Evolutionary conservation across 768 basidiomycete species (phyloP).

Genomic region (Hygrocybe coccinea): DNA sequence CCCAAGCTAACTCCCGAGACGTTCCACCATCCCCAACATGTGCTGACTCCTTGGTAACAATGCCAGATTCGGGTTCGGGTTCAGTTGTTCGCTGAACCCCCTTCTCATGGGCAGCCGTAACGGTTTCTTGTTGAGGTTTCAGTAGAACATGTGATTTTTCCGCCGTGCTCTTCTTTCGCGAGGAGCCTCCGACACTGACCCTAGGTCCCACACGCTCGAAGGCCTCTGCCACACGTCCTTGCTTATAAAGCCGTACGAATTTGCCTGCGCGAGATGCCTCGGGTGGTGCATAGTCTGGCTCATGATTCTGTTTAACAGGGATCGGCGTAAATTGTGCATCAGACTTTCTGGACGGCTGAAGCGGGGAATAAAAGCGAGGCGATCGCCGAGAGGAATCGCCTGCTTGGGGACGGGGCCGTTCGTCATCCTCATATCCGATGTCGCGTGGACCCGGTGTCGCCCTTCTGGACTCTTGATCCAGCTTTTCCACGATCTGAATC

Average conservation of each 20-base stretch:
- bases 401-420: background rate
- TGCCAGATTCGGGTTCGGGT: background rate
- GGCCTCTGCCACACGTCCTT: slow-evolving; percentile 35
- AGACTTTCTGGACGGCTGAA: slow-evolving; percentile 1
- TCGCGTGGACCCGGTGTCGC: too few relatives aligned
- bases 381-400: background rate
- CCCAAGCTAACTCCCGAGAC: background rate
- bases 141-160: background rate
- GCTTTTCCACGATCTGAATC: slow-evolving; percentile 13
- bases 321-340: slow-evolving; percentile 21
- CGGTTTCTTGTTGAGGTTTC: too few relatives aligned
- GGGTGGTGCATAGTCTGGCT: slow-evolving; percentile 29
- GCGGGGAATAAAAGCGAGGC: background rate
- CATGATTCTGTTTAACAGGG: slow-evolving; percentile 14
- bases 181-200: slow-evolving; percentile 20
- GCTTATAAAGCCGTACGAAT: slow-evolving; percentile 29
- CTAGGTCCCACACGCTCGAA: slow-evolving; percentile 31
- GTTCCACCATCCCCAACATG: slow-evolving; percentile 4
- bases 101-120: background rate
- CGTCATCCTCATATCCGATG: too few relatives aligned
- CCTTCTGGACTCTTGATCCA: background rate
- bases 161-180: slow-evolving; percentile 4
- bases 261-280: slow-evolving; percentile 28
- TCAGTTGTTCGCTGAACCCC: background rate
- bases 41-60: background rate